Conservation (phyloP, 805 yeast species). For the Cyberlindnera galapagoensis region DNA sequence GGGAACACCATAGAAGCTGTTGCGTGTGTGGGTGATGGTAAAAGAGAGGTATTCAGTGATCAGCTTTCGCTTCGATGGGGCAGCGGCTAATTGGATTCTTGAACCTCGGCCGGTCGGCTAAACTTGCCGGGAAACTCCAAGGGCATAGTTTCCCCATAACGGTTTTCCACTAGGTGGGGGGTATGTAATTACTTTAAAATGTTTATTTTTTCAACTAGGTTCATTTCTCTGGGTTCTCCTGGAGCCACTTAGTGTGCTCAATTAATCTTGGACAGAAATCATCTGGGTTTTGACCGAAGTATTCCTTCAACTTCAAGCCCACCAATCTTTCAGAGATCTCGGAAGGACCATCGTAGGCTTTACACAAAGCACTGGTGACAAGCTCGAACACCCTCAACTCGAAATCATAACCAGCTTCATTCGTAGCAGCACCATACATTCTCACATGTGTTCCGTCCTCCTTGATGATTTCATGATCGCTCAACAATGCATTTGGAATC, state of each 20-base stretch:
- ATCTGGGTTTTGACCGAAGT: conserved; percentile 22
- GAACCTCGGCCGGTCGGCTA: too few relatives aligned
- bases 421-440: conserved; percentile 25
- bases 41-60: too few relatives aligned
- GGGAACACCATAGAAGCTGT: too few relatives aligned
- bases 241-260: conserved; percentile 29
- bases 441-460: conserved; percentile 24
- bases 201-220: too few relatives aligned
- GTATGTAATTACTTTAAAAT: neutral
- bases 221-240: conserved; percentile 22
- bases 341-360: conserved; percentile 20
- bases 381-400: conserved; percentile 36
- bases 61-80: too few relatives aligned
- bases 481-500: conserved; percentile 25
- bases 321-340: conserved; percentile 17
- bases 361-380: conserved; percentile 31
- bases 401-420: conserved; percentile 29
- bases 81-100: too few relatives aligned
- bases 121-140: too few relatives aligned
- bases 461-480: conserved; percentile 23
- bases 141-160: too few relatives aligned
- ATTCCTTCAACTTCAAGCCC: conserved; percentile 26
- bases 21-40: too few relatives aligned
- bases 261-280: conserved; percentile 26
- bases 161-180: neutral